phyloP scores from a whole-genome alignment of 1,284 basidiomycete genomes.

The Cutaneotrichosporon curvatum region DNA sequence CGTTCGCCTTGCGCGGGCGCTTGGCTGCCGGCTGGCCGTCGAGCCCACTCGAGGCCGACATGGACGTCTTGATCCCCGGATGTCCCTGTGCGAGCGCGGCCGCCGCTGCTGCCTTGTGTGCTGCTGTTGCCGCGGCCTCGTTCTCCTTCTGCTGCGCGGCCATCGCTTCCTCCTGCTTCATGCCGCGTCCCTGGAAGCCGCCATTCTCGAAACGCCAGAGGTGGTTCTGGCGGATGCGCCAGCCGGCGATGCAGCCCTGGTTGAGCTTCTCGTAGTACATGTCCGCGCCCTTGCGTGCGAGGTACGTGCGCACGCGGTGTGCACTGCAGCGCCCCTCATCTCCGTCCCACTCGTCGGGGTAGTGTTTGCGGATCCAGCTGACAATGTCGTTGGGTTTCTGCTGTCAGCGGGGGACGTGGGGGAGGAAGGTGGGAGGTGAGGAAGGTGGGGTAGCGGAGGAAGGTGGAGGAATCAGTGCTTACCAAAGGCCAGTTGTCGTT shows the following conservation, averaged over 20 bases:
- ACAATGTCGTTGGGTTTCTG: slow-evolving; percentile 47
- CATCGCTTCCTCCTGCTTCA: slow-evolving; percentile 45
- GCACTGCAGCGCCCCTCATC: slow-evolving; percentile 44
- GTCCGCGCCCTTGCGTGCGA: slow-evolving; percentile 44
- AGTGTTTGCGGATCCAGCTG: slow-evolving; percentile 44
- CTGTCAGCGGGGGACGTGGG: slow-evolving; percentile 2
- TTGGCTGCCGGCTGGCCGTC: slow-evolving; percentile 12
- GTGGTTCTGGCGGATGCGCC: slow-evolving; percentile 43
- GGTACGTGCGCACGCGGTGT: slow-evolving; percentile 43
- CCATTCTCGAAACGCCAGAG: slow-evolving; percentile 44
- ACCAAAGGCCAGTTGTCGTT: slow-evolving; percentile 46
- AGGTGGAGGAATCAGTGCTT: slow-evolving; percentile 13
- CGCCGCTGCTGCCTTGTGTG: slow-evolving; percentile 40
- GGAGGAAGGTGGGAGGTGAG: background rate
- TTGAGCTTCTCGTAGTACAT: slow-evolving; percentile 47
- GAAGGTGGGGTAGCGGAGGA: background rate
- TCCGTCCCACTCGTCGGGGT: slow-evolving; percentile 43
- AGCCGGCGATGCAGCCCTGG: slow-evolving; percentile 41
- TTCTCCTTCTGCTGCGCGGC: slow-evolving; percentile 36
- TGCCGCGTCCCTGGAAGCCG: slow-evolving; percentile 43
- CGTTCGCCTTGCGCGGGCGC: slow-evolving; percentile 18
- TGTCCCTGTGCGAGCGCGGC: slow-evolving; percentile 41
- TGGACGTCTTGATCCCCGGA: slow-evolving; percentile 38
- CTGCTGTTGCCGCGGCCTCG: slow-evolving; percentile 33
- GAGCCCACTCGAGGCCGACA: slow-evolving; percentile 17